Evolutionary conservation across 192 early-diverging fungal genomes (phyloP), one percentile per base, ranked within the genome.

Genomic region (Helicostylum pulchrum): DNA sequence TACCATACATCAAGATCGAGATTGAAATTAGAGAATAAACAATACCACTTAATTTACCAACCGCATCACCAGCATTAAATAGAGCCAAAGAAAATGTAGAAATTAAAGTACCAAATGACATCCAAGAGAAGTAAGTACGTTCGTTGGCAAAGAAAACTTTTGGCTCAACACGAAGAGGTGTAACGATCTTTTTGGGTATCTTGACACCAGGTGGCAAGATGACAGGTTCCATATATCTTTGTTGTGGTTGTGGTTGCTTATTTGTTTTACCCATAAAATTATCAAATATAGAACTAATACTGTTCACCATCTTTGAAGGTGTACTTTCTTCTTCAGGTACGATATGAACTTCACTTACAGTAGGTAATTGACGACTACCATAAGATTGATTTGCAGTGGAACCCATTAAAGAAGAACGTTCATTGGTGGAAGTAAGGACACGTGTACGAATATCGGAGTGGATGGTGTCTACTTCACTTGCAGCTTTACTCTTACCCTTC

Each of bases 141-240:
- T 94, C 92, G 62, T 94, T 94, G 46, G 91, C 91, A 75, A 94
- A 90, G 57, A 86, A 92, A 7, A 91, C 87, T 77, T 94, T 94
- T 12, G 92, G 89, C 62, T 94, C 92, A 11, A 92, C 85, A 46
- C 88, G 82, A 17, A 90, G 72, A 7, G 87, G 77, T 20, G 76
- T 80, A 2, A 65, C 61, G 14, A 78, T 53, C 55, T 80, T 82
- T 65, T 77, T 78, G 17, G 77, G 84, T 3, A 70, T 26, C 30
- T 53, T 65, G 31, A 78, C 61, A 51, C 65, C 74, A 47, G 70
- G 70, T 48, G 77, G 73, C 15, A 75, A 46, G 30, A 66, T 59
- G 0, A 72, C 68, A 17, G 62, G 53, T 59, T 10, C 32, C 39
- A 53, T 23, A 59, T 11, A 17, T 17, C 7, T 12, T 26, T 26